Base-by-base conservation (phyloP, 169 alveolate genomes). In the Plasmodium blacklocki region DNA sequence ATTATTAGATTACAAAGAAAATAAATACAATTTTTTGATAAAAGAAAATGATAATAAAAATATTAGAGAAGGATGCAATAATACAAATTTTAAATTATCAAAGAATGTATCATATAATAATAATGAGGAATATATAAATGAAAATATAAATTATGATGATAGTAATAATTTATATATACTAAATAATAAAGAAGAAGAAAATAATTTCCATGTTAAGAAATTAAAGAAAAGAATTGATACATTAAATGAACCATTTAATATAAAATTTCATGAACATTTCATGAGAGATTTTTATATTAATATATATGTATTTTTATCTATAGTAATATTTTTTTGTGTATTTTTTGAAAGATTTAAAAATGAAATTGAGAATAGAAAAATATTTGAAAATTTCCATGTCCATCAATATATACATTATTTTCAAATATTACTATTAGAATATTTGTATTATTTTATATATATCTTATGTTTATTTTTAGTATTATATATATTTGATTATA, bases 251-350 rank as follows among this genome's bases (percentile, higher is more conserved):
- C 92, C 92, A 12, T 62, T 85, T 29, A 59, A 47, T 2, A 85
- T 85, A 45, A 85, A 71, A 47, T 85, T 23, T 50, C 87, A 85
- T 39, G 92, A 85, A 19, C 39, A 85, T 74, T 71, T 85, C 43
- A 60, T 85, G 8, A 23, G 92, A 9, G 92, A 85, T 23, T 85
- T 85, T 64, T 85, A 85, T 64, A 85, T 85, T 62, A 85, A 85
- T 32, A 71, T 85, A 66, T 85, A 71, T 23, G 58, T 85, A 45
- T 85, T 85, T 52, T 73, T 85, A 54, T 85, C 92, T 15, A 23
- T 85, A 62, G 74, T 85, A 26, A 85, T 85, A 19, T 85, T 71
- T 60, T 85, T 85, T 71, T 85, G 92, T 18, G 92, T 85, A 29
- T 85, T 85, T 50, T 85, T 71, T 71, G 92, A 85, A n/a, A 43